These are phyloP conservation scores for Protomyces pachydermus DNA, from an alignment of 1,139 yeast species.

Conservation along the genomic window DNA sequence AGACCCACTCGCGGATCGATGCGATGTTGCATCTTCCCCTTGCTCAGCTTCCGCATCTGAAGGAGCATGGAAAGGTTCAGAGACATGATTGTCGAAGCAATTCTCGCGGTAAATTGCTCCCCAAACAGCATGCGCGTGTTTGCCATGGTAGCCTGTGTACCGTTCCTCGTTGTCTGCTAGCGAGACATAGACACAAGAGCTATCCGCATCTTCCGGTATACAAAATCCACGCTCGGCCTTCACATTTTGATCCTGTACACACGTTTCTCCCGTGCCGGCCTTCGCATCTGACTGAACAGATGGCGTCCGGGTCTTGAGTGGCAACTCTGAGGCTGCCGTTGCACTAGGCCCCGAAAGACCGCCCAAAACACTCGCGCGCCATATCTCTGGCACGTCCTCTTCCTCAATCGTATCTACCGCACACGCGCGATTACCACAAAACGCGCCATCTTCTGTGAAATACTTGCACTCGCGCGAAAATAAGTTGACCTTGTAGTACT, in stretches of 20 bases:
- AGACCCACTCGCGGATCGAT: background rate
- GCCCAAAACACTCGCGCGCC: conserved; percentile 73
- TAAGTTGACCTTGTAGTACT: conserved; percentile 78
- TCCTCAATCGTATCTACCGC: conserved; percentile 73
- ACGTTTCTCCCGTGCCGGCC: conserved; percentile 37
- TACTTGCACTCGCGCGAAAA: conserved; percentile 79
- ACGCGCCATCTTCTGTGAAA: conserved; percentile 69
- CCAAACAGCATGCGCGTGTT: conserved; percentile 91
- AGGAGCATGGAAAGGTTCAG: conserved; percentile 32
- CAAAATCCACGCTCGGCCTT: conserved; percentile 46
- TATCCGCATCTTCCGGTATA: conserved; percentile 54
- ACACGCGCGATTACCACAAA: conserved; percentile 88
- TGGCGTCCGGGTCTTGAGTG: conserved; percentile 35
- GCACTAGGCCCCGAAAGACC: conserved; percentile 39
- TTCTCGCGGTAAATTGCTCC: conserved; percentile 84
- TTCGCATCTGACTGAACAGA: conserved; percentile 34
- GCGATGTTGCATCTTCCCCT: background rate
- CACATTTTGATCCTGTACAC: conserved; percentile 28
- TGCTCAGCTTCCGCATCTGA: conserved; percentile 32
- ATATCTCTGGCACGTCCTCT: conserved; percentile 57
- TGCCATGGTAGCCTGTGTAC: conserved; percentile 93
- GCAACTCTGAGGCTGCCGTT: conserved; percentile 43
- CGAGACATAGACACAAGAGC: conserved; percentile 72
- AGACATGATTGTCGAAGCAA: conserved; percentile 52
- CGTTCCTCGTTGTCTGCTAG: conserved; percentile 87